Percentiles rank a stretch among this genome's conserved stretches.
Evolutionary conservation across 345 rosid genomes (phyloP).

Genomic region (Boechera retrofracta): DNA sequence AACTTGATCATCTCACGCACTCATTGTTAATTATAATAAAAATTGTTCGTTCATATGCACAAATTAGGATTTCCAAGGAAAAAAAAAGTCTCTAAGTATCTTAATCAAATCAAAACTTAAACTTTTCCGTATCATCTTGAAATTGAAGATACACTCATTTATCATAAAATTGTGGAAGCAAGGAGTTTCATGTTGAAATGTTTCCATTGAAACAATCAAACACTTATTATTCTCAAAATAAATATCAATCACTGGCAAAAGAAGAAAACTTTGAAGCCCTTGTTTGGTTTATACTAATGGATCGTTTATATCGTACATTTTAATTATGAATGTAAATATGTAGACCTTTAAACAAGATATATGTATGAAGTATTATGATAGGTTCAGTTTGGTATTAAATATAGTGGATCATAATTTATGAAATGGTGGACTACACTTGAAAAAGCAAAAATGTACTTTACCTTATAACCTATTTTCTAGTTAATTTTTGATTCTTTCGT

Average conservation of each 20-base stretch:
- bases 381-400: conserved; percentile 25
- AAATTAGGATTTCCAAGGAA: not conserved
- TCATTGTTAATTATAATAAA: not conserved
- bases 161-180: not conserved
- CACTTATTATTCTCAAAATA: not conserved
- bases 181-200: not conserved
- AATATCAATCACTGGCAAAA: not conserved
- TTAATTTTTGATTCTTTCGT: conserved; percentile 21
- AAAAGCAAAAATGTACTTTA: conserved; percentile 36
- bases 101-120: not conserved
- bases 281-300: conserved; percentile 9
- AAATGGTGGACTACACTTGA: conserved; percentile 41
- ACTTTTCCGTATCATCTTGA: not conserved
- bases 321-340: not conserved
- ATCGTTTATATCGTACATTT: not conserved
- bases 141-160: not conserved
- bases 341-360: not conserved
- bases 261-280: not conserved
- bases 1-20: conserved; percentile 41
- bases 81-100: not conserved
- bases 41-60: conserved; percentile 1
- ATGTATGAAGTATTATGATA: not conserved
- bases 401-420: conserved; percentile 25
- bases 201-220: conserved; percentile 21
- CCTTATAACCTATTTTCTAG: conserved; percentile 30